Base-by-base conservation (phyloP, 192 early-diverging fungal species). In the Entomortierella beljakovae region DNA sequence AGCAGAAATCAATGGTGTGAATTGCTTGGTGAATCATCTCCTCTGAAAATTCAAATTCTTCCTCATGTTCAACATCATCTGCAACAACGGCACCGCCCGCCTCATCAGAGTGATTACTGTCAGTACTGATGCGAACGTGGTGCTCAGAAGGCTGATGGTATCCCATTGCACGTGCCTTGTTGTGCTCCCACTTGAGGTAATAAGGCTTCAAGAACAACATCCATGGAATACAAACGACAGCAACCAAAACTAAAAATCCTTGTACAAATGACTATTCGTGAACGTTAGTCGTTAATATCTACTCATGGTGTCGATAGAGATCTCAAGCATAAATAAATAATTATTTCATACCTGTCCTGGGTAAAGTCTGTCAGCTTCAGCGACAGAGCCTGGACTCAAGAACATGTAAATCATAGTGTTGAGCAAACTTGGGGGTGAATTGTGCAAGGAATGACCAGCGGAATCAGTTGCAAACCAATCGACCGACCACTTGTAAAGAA, bases 361-460 rank as follows among this genome's bases (percentile, higher is more conserved):
- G 79, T 90, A 99, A 49, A 99, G 85, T 63, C 84, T 86, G 43
- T 94, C 92, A 26, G 79, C 81, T 26, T 89, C 84, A 22, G 65
- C 71, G 28, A 98, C 91, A 31, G 43, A 82, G 26, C 98, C 98
- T 10, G 98, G 98, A 33, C 91, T 89, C 67, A 99, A 83, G 85
- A 99, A 96, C 98, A 99, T 99, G 84, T 97, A 98, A 80, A 99
- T 99, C 66, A 99, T 89, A 70, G 94, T 97, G 89, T 99, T 99
- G 34, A 99, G 87, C 82, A 99, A 83, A 43, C 94, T 94, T 25
- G 98, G 98, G 4, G 97, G 93, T 37, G 93, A 85, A 83, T 94
- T 88, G 32, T 77, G 90, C 25, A 93, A 64, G 37, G 70, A 34
- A 43, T 92, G 70, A 55, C 93, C 93, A 50, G 61, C 62, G 7